Conservation (phyloP, 208 protist species). For the Leptomonas pyrrhocoris region DNA sequence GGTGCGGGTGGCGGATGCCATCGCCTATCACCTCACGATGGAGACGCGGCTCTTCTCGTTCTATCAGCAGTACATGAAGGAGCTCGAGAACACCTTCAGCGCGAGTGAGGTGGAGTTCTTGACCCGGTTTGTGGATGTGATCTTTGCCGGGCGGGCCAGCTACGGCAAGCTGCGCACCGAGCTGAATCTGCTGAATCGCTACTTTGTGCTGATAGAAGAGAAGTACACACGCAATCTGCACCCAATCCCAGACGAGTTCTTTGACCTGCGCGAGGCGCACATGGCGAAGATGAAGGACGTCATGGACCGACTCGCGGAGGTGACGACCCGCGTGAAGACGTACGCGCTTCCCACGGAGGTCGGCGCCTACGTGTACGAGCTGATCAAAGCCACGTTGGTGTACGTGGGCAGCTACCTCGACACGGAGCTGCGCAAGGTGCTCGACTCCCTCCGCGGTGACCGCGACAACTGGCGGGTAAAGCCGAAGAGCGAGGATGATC, state of each 20-base stretch:
- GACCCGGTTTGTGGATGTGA: slow-evolving; percentile 53
- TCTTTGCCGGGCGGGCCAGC: slow-evolving; percentile 53
- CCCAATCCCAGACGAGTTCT: slow-evolving; percentile 65
- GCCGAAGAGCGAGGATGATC: slow-evolving; percentile 68
- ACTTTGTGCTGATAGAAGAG: slow-evolving; percentile 77
- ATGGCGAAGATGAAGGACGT: slow-evolving; percentile 82
- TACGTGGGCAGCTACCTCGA: slow-evolving; percentile 68
- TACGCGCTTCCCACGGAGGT: slow-evolving; percentile 60
- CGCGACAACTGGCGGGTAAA: slow-evolving; percentile 75
- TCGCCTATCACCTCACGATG: slow-evolving; percentile 77
- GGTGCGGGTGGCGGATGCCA: slow-evolving; percentile 68
- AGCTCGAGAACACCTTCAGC: slow-evolving; percentile 59
- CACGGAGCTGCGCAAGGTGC: slow-evolving; percentile 69
- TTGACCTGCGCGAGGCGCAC: slow-evolving; percentile 84
- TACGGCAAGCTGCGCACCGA: slow-evolving; percentile 56
- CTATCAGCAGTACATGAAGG: slow-evolving; percentile 66
- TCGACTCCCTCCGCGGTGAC: slow-evolving; percentile 65
- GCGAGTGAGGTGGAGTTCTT: slow-evolving; percentile 71
- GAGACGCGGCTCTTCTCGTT: slow-evolving; percentile 67
- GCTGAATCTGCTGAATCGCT: slow-evolving; percentile 68
- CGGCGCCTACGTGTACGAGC: slow-evolving; percentile 56
- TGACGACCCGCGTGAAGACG: slow-evolving; percentile 52
- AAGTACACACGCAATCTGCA: slow-evolving; percentile 81
- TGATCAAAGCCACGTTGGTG: slow-evolving; percentile 49
- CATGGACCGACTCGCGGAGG: slow-evolving; percentile 65